Evolutionary conservation across 2,329 filamentous ascomycete genomes (phyloP), one percentile per base, ranked within the genome.

Genomic region (Colletotrichum godetiae): DNA sequence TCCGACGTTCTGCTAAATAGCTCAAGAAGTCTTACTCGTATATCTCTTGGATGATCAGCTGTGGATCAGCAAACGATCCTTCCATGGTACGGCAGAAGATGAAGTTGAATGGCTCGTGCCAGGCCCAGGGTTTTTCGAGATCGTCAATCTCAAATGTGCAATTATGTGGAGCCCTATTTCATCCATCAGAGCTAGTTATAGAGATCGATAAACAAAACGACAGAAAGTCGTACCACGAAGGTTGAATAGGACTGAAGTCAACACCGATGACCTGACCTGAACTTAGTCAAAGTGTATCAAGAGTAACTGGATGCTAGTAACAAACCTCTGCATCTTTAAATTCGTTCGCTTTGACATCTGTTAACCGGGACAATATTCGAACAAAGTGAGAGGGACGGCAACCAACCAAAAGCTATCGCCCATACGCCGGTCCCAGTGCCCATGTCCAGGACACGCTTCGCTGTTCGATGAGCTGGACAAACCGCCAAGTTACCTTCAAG

Each of bases 381-480:
- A 5, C 7, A 4, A 29, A 11, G 35, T 12, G 10, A 4, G 1
- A 5, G 7, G 5, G 10, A 12, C 1, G 27, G 19, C 5, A 12
- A 15, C 37, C 24, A 33, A 78, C 77, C 84, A 74, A 86, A 83
- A 67, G 88, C 86, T 8, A 87, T 83, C 3, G 81, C 81, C 83
- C 83, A 85, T 7, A 81, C 76, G 13, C 85, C 86, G 5, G 86
- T 88, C 0, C 86, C 86, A 1, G 85, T 87, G 13, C 86, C 86
- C 53, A 86, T 76, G 76, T 88, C 87, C 1, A 88, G 78, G 8
- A 84, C 78, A 6, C 78, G 79, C 19, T 72, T 61, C 8, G 79
- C 61, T 5, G 75, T 78, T 11, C 78, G 70, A 8, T 73, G 73
- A 12, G 70, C 66, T 0, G 82, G 82, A 5, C 74, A 76, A 0